phyloP scores from a whole-genome alignment of 2,329 filamentous ascomycete genomes.

The Verticillium zaregamsianum region DNA sequence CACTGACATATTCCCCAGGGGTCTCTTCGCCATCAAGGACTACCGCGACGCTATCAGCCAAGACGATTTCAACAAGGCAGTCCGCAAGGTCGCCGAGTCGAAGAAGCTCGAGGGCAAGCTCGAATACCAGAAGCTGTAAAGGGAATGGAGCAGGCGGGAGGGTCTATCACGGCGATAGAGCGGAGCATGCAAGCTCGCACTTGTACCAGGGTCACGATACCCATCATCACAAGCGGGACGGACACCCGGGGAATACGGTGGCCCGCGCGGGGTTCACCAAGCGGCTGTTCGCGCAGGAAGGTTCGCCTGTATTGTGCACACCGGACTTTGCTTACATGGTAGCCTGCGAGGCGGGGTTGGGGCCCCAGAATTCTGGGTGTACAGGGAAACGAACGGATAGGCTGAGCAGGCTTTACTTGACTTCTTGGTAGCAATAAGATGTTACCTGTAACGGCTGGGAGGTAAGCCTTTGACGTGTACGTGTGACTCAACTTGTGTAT shows the following conservation, averaged over 20 bases:
- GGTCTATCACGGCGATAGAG: background rate
- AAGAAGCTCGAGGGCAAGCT: constrained; percentile 99
- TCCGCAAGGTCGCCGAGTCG: constrained; percentile 91
- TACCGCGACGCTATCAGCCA: constrained; percentile 95
- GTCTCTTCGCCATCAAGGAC: constrained; percentile 96
- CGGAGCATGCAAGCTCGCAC: background rate
- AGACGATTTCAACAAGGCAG: constrained; percentile 99
- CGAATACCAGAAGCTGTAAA: constrained; percentile 91
- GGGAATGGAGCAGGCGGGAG: background rate
- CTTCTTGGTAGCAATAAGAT: background rate
- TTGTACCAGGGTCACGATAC: background rate
- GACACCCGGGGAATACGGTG: background rate
- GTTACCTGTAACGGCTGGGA: background rate
- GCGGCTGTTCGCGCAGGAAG: background rate
- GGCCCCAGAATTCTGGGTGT: background rate
- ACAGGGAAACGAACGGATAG: background rate
- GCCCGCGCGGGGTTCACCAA: background rate
- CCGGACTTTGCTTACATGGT: background rate
- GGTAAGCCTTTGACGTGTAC: background rate
- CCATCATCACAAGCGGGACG: background rate
- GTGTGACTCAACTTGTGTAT: background rate
- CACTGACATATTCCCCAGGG: constrained; percentile 44
- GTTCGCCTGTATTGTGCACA: background rate
- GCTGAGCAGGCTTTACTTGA: background rate
- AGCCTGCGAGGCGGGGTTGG: background rate